phyloP scores from a whole-genome alignment of 192 early-diverging fungal species.

The Podila horticola region DNA sequence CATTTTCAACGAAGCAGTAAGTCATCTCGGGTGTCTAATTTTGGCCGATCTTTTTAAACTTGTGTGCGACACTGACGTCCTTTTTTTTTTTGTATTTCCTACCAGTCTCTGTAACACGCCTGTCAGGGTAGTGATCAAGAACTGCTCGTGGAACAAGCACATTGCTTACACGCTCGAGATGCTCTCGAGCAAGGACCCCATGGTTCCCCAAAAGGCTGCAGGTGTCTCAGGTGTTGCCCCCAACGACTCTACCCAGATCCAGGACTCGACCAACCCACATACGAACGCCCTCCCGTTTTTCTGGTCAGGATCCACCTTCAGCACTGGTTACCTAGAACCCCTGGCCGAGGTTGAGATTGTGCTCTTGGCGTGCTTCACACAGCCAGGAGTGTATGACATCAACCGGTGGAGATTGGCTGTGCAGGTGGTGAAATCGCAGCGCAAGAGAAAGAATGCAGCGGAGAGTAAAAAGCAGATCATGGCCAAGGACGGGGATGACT shows the following conservation, averaged over 20 bases:
- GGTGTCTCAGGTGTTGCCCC: neutral
- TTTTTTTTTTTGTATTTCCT: neutral
- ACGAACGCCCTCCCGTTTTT: slow-evolving; percentile 54
- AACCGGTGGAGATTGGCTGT: slow-evolving; percentile 77
- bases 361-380: slow-evolving; percentile 65
- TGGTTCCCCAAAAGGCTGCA: slow-evolving; percentile 20
- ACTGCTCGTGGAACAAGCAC: slow-evolving; percentile 77
- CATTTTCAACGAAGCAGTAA: slow-evolving; percentile 61
- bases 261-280: slow-evolving; percentile 32
- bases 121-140: slow-evolving; percentile 67
- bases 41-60: too few relatives aligned
- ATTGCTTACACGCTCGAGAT: slow-evolving; percentile 69
- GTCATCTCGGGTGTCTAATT: neutral
- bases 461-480: neutral
- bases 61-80: neutral
- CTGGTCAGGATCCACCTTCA: slow-evolving; percentile 73
- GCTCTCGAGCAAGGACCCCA: slow-evolving; percentile 50
- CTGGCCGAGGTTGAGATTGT: slow-evolving; percentile 57
- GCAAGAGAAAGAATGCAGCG: slow-evolving; percentile 4
- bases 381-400: slow-evolving; percentile 77
- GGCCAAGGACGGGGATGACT: neutral
- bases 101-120: slow-evolving; percentile 67
- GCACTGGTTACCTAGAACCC: slow-evolving; percentile 65
- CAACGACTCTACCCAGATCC: neutral
- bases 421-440: slow-evolving; percentile 46